Percentiles rank a stretch among this genome's conserved stretches.
Evolutionary conservation across 2,329 filamentous ascomycete genomes (phyloP).

Genomic region (Fusarium sp.): DNA sequence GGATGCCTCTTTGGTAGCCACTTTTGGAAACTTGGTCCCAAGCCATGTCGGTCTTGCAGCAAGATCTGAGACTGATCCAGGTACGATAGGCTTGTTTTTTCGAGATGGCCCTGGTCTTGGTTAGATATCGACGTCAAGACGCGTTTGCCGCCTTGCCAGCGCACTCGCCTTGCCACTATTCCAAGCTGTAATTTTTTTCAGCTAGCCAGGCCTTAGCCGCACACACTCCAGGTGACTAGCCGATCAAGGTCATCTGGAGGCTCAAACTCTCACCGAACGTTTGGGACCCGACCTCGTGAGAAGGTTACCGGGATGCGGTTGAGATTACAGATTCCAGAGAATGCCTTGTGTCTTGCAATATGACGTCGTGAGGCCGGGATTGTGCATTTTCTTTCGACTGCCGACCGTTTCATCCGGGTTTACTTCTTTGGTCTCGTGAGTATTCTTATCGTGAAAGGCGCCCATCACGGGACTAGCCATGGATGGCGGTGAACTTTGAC

Average conservation of each 20-base stretch:
- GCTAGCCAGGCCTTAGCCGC: slow-evolving; percentile 40
- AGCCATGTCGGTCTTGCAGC: slow-evolving; percentile 38
- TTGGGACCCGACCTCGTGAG: slow-evolving; percentile 39
- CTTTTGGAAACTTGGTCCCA: slow-evolving; percentile 44
- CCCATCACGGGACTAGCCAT: slow-evolving; percentile 33
- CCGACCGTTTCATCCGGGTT: slow-evolving; percentile 35
- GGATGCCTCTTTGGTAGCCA: slow-evolving; percentile 50
- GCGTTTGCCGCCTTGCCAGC: slow-evolving; percentile 48
- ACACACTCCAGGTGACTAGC: slow-evolving; percentile 15
- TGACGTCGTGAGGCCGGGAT: slow-evolving; percentile 40
- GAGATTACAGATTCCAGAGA: slow-evolving; percentile 15
- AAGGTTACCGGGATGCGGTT: slow-evolving; percentile 17
- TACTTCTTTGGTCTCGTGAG: slow-evolving; percentile 40
- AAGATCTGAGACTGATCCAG: slow-evolving; percentile 44
- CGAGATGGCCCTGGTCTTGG: slow-evolving; percentile 9
- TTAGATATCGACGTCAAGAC: slow-evolving; percentile 38
- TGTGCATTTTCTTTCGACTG: slow-evolving; percentile 19
- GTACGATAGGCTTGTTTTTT: slow-evolving; percentile 28
- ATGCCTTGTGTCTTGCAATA: slow-evolving; percentile 35
- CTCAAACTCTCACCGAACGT: slow-evolving; percentile 41
- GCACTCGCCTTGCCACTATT: slow-evolving; percentile 46
- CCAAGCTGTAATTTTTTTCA: slow-evolving; percentile 45
- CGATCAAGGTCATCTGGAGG: slow-evolving; percentile 31
- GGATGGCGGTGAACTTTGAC: slow-evolving; percentile 39
- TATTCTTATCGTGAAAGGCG: slow-evolving; percentile 24